Conservation (phyloP, 768 basidiomycete species). For the Pisolithus orientalis region DNA sequence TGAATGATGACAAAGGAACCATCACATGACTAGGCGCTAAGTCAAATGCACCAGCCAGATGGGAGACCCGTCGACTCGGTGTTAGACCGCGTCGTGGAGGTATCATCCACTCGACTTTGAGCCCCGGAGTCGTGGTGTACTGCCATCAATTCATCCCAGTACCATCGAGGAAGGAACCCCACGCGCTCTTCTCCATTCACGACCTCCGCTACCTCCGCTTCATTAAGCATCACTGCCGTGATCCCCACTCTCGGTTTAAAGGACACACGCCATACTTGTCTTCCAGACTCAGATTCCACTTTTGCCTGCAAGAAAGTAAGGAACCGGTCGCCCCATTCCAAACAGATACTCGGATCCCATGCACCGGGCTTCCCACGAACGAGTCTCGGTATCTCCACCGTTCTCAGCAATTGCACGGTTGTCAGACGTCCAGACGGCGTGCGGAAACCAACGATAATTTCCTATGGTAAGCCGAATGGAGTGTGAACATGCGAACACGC, state of each 20-base stretch:
- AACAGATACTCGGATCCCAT: slow-evolving; percentile 73
- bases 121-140: slow-evolving; percentile 1
- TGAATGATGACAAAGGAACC: slow-evolving; percentile 9
- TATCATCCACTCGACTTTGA: slow-evolving; percentile 6
- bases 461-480: slow-evolving; percentile 34
- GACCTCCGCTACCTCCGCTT: slow-evolving; percentile 49
- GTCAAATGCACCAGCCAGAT: slow-evolving; percentile 18
- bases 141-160: slow-evolving; percentile 34
- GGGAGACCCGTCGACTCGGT: background rate
- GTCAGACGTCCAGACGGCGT: slow-evolving; percentile 66
- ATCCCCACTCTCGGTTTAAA: slow-evolving; percentile 58
- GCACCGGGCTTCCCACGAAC: slow-evolving; percentile 67
- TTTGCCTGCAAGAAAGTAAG: slow-evolving; percentile 46
- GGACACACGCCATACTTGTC: slow-evolving; percentile 62
- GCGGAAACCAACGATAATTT: slow-evolving; percentile 84
- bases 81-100: background rate
- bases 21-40: slow-evolving; percentile 13
- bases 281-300: slow-evolving; percentile 18
- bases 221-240: slow-evolving; percentile 42
- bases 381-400: slow-evolving; percentile 70
- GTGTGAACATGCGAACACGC: background rate
- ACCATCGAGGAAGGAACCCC: slow-evolving; percentile 77
- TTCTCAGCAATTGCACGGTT: slow-evolving; percentile 67
- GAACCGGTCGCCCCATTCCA: slow-evolving; percentile 67
- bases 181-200: slow-evolving; percentile 62